phyloP scores from a whole-genome alignment of 805 yeast genomes.

The Priceomyces castillae region DNA sequence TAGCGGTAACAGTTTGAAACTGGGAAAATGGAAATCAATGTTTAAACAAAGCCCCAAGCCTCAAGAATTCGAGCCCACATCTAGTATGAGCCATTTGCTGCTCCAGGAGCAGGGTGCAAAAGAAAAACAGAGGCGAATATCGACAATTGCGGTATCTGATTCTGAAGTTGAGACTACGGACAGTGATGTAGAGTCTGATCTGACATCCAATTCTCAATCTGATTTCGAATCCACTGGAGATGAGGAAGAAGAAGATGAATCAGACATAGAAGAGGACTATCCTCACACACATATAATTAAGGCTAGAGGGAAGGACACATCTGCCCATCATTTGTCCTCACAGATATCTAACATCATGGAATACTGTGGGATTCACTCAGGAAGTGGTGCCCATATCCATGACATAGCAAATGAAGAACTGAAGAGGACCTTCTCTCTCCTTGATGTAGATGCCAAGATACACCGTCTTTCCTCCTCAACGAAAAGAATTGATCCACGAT shows the following conservation, averaged over 20 bases:
- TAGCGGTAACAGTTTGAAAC: not conserved
- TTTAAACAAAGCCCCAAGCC: not conserved
- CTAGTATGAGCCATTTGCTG: not conserved
- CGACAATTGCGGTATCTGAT: conserved; percentile 12
- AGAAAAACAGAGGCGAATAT: conserved; percentile 7
- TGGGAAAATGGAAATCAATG: conserved; percentile 1
- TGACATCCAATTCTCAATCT: not conserved
- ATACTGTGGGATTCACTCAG: conserved; percentile 29
- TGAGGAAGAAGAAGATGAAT: conserved; percentile 17
- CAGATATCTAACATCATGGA: conserved; percentile 32
- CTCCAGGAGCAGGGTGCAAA: not conserved
- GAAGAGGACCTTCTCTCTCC: conserved; percentile 29
- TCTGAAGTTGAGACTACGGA: conserved; percentile 10
- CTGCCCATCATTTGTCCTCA: conserved; percentile 13
- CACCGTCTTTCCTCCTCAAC: conserved; percentile 21
- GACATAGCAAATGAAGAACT: conserved; percentile 32
- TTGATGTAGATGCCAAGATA: conserved; percentile 21
- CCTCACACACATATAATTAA: conserved; percentile 26
- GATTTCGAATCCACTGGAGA: conserved; percentile 8
- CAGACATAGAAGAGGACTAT: not conserved
- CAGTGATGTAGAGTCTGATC: conserved; percentile 8
- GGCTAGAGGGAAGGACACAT: conserved; percentile 11
- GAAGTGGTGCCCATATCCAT: conserved; percentile 14
- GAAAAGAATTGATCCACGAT: conserved; percentile 14
- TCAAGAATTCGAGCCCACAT: not conserved